Evolutionary conservation across 345 rosid species (phyloP).

Genomic region (Geranium rotundifolium): DNA sequence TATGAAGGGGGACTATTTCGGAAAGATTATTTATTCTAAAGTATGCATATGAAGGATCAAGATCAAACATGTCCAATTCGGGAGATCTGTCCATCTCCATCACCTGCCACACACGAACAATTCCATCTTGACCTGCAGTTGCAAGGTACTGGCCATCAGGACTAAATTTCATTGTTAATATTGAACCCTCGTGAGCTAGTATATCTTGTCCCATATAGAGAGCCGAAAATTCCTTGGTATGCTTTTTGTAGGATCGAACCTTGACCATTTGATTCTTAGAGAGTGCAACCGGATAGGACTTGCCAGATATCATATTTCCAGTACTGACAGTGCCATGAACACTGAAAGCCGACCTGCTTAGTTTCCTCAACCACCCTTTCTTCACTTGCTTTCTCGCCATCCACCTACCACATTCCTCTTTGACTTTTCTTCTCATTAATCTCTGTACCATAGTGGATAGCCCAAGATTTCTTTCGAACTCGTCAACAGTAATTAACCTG

Average conservation of each 20-base stretch:
- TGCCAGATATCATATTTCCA: constrained; percentile 4
- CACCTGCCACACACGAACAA: constrained; percentile 66
- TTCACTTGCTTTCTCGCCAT: constrained; percentile 23
- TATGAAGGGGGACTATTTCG: constrained; percentile 31
- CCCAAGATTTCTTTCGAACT: constrained; percentile 23
- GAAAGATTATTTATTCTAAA: constrained; percentile 43
- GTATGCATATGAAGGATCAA: constrained; percentile 40
- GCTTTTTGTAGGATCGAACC: constrained; percentile 39
- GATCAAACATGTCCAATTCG: constrained; percentile 26
- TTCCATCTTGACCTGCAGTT: constrained; percentile 63
- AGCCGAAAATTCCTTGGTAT: constrained; percentile 54
- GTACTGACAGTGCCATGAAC: constrained; percentile 21
- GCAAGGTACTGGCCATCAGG: constrained; percentile 61
- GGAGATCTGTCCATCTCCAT: constrained; percentile 42
- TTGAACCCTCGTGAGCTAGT: constrained; percentile 60
- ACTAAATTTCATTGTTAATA: constrained; percentile 65
- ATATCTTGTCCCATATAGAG: constrained; percentile 61
- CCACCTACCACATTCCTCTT: constrained; percentile 10
- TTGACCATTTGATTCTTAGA: constrained; percentile 27
- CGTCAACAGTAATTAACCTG: constrained; percentile 38
- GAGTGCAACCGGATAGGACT: constrained; percentile 21
- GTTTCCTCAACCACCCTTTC: constrained; percentile 42
- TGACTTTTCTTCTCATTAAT: constrained; percentile 6
- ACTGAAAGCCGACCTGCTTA: constrained; percentile 24
- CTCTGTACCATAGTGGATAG: constrained; percentile 20